Base-by-base conservation (phyloP, 495 filamentous ascomycete species). In the Xylaria acuta region DNA sequence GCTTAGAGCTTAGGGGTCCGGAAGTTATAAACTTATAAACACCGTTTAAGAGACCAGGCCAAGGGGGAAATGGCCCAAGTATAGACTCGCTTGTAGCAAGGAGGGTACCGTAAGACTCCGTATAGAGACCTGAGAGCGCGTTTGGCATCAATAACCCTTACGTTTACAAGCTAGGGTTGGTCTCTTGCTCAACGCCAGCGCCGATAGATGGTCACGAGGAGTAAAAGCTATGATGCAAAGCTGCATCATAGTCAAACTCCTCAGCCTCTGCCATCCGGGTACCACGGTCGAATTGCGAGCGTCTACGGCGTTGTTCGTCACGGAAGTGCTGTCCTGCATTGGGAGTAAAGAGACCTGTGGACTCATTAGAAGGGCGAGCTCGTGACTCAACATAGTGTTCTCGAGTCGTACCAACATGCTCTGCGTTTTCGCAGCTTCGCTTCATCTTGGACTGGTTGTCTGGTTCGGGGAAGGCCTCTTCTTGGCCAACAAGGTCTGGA, bases 401-500 rank as follows among this genome's bases (percentile, higher is more conserved):
- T 32, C 20, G 25, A 1, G 3, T 51, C 91, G 77, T 79, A 92
- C 93, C 93, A 73, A 95, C 90, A 77, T 94, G 91, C 79, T 94
- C 91, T 18, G 93, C 93, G 76, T 95, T 95, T 73, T 94, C 92
- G 62, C 92, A 90, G 80, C 91, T 93, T 58, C 93, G 88, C 77
- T 92, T 91, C 87, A 94, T 92, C 84, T 95, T 95, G 14, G 92
- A 92, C 56, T 89, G 88, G 79, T 97, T 97, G 81, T 97, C 92
- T 4, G 92, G 90, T 34, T 84, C 82, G 0, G 93, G 93, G 76
- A 96, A 96, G 5, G 83, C 80, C 75, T 92, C 90, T 80, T 96
- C 93, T 68, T 84, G 70, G 9, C 86, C 86, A 68, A 81, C 82
- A 64, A 85, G 56, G 1, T 84, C 80, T 20, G 82, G 80, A 58